Evolutionary conservation across 192 early-diverging fungal genomes (phyloP), one percentile per base, ranked within the genome.

Genomic region (Coemansia sp.): DNA sequence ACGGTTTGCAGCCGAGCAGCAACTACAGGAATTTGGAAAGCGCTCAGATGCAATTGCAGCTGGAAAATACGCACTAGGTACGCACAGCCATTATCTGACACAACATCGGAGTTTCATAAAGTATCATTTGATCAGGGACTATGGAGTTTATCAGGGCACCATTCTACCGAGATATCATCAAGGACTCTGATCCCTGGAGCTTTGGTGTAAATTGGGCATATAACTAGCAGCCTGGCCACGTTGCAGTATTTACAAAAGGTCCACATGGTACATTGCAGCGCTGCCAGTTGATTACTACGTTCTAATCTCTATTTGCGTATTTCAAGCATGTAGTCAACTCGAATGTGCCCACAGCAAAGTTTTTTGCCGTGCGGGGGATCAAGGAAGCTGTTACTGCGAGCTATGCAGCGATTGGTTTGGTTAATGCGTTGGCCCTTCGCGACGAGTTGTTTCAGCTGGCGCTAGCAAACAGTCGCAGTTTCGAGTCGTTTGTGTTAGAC

Each of bases 291-390:
- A 49, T 49, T n/a, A 49, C 19, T 27, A n/a, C 16, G 32, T 19
- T 37, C 11, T 37, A 19, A 57, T 20, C n/a, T 3, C 55, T 41
- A 41, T 16, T 4, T 4, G 12, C 32, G 38, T 57, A 37, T 11
- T 37, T 18, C 55, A 49, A 49, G 47, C 47, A 49, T 49, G 47
- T 49, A 79, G 77, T 47, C 16, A 55, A 80, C 45, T 80, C 77
- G 27, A 64, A 48, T 37, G 45, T 71, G 20, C 72, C 72, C 13
- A 80, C 77, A 29, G 71, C 77, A 32, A 73, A 71, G 55, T 80
- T 80, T 51, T 80, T 80, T 68, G 77, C 77, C 4, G 38, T 80
- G 61, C 72, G 72, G 45, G 77, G 72, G 26, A 80, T 80, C 77
- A 80, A 80, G 38, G 77, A 74, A 8, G 61, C 68, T 0, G 68